Evolutionary conservation across 371 early-diverging fungal genomes (phyloP), one percentile per base, ranked within the genome.

Genomic region (Rhizomucor pusillus): DNA sequence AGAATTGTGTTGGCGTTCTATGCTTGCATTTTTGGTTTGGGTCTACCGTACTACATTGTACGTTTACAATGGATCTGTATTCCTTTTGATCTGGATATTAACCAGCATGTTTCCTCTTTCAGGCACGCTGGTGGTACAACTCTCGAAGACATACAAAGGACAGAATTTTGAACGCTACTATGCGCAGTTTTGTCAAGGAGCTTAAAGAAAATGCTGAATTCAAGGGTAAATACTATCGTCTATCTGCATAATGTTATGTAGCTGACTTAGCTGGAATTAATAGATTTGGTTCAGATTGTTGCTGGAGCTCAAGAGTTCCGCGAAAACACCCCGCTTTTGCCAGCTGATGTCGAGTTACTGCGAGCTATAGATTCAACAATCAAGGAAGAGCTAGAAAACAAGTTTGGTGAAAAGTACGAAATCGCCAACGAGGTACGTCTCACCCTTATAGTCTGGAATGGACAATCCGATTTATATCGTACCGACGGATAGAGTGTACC

Each of bases 111-210:
- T 24, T 33, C 25, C 41, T 44, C 43, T 20, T 39, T 11, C 49
- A 82, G 80, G 94, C 82, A 47, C 79, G 76, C 52, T 97, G 98
- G 98, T 98, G 98, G 98, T 90, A 90, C 76, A 85, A 80, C 50
- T 90, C 93, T 18, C 88, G 89, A 66, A 74, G 86, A 61, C 86
- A 86, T 58, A 94, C 94, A 57, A 92, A 92, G 66, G 94, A 94
- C 67, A 84, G 81, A 58, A 90, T 98, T 51, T 75, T 91, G 53
- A 89, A 92, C 58, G 77, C 69, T 35, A 91, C 97, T 14, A 98
- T 97, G 97, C 89, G 84, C 29, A 60, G 75, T 3, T 95, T 90
- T 75, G 96, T 94, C 62, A 88, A 90, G 63, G 91, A 93, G 45
- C 68, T 95, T 54, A 90, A 90, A 56, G 95, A 95, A 52, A 81